Evolutionary conservation across 805 yeast species (phyloP).

Genomic region (Cyberlindnera maritima): DNA sequence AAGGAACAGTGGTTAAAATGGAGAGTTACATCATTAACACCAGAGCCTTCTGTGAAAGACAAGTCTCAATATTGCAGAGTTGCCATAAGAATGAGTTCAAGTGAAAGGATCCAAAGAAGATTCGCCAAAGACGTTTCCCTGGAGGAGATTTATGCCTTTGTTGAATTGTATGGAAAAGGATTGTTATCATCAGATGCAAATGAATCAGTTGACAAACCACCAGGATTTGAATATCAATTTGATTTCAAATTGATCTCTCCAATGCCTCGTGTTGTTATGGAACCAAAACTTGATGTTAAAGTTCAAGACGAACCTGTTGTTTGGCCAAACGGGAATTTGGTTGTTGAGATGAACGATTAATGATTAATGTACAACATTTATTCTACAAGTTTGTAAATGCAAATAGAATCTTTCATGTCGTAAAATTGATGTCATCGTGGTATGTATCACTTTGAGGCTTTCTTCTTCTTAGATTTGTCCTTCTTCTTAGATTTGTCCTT

Average conservation of each 20-base stretch:
- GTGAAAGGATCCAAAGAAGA: conserved; percentile 53
- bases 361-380: background rate
- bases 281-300: conserved; percentile 22
- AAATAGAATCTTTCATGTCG: too few species aligned
- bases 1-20: conserved; percentile 46
- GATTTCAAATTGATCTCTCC: conserved; percentile 51
- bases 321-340: conserved; percentile 63
- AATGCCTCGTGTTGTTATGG: conserved; percentile 52
- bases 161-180: conserved; percentile 46
- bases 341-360: conserved; percentile 40
- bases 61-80: conserved; percentile 49
- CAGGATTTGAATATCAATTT: conserved; percentile 43
- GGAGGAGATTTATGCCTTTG: conserved; percentile 69
- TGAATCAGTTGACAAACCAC: conserved; percentile 31
- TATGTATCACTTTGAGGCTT: conserved; percentile 32
- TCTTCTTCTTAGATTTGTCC: too few species aligned
- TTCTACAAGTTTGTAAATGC: too few species aligned
- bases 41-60: background rate
- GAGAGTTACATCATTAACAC: conserved; percentile 36
- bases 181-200: conserved; percentile 3
- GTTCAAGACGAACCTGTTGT: conserved; percentile 45
- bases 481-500: conserved; percentile 68
- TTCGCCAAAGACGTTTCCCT: conserved; percentile 46
- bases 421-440: background rate
- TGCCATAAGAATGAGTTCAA: conserved; percentile 65